Base-by-base conservation (phyloP, 2,329 filamentous ascomycete species). In the Sporothrix variecibatus region DNA sequence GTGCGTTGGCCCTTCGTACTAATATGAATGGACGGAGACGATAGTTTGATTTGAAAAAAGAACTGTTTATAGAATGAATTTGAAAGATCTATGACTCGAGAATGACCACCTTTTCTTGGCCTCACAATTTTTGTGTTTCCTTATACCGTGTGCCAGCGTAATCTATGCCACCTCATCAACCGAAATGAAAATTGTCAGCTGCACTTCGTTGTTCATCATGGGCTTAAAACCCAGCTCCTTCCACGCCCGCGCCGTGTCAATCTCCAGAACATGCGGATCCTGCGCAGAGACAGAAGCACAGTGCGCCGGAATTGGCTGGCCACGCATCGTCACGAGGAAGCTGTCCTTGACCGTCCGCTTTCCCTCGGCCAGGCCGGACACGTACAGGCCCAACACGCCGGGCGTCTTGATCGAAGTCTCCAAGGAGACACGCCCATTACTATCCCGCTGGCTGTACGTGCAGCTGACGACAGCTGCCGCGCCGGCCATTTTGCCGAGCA, bases 401-500 rank as follows among this genome's bases (percentile, higher is more conserved):
- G 98, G 83, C 0, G 94, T 94, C 80, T 97, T 98, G 58, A 98
- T 80, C 17, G 87, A 88, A 0, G 92, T 89, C 78, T 90, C 89
- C 15, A 97, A 82, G 8, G 89, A 82, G 26, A 96, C 83, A 20
- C 89, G 84, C 0, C 90, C 90, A 73, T 89, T 91, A 8, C 86
- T 84, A 7, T 58, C 31, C 49, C 77, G 80, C 64, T 77, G 80
- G 60, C 91, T 80, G 46, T 87, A 87, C 38, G 88, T 86, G n/a
- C 85, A 91, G 51, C 85, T 86, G 0, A 92, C 84, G 8, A 97
- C 87, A 0, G 94, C 94, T 0, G 94, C 94, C 0, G 92, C 90
- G 0, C 94, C 95, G 0, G 94, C 94, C 93, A 98, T 97, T 82
- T 98, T 97, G 1, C 89, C 92, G 3, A 97, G 77, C 1, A 98